Evolutionary conservation across 495 filamentous ascomycete genomes (phyloP), one percentile per base, ranked within the genome.

Genomic region (Aspergillus carlsbadensis): DNA sequence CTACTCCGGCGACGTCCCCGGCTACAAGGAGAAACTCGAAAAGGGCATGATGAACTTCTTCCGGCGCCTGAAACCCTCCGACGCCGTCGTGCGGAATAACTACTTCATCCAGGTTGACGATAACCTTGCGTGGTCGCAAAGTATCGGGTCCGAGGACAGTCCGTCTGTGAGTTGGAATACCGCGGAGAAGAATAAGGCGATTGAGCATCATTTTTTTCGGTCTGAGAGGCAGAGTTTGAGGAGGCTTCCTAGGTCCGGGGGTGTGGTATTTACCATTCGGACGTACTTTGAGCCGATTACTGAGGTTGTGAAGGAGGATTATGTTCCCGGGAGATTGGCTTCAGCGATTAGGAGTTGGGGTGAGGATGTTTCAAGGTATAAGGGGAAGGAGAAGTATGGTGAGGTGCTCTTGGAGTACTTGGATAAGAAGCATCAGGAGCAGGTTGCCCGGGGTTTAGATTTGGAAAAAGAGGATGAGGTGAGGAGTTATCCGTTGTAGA

Each of bases 21-120:
- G 86, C 41, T 96, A 78, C 74, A 80, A 78, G 46, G 78, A 86
- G 68, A 92, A 91, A 64, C 70, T 96, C 14, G 86, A 93, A 67
- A 89, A 86, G 64, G 91, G 89, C 1, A 92, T 91, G 89, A 80
- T 80, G 74, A 90, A 89, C 62, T 88, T 92, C 66, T 91, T 92
- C 67, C 73, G 82, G 0, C 69, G 89, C 1, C 64, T 92, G 0
- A 76, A 78, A 61, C 84, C 85, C 2, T 81, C 87, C 24, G 82
- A 83, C 44, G 80, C 88, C 20, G 84, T 90, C 26, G 66, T 85
- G 24, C 69, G 83, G n/a, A 81, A 85, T 49, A 86, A 91, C 59
- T 91, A 91, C 64, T 91, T 91, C 74, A 73, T 91, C 50, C 87
- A 92, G 70, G 87, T 90, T 6, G 89, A 92, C 61, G 87, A 90